Conservation (phyloP, 768 basidiomycete species). For the Boletus rufocinnamomeus region DNA sequence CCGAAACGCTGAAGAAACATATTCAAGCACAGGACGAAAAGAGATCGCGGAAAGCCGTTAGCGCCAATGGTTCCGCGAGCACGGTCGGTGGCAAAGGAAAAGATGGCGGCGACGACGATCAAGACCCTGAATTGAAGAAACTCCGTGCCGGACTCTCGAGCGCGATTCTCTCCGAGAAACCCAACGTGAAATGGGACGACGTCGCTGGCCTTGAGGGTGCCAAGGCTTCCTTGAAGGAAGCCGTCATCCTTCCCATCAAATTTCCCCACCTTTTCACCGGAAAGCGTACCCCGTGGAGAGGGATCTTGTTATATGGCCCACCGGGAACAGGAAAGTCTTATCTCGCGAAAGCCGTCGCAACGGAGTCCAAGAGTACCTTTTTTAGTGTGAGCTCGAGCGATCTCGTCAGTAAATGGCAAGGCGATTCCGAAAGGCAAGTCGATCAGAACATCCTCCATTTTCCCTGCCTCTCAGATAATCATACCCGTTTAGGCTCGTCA, state of each 20-base stretch:
- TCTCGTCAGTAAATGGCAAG: slow-evolving; percentile 99
- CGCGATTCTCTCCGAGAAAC: slow-evolving; percentile 90
- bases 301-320: slow-evolving; percentile 95
- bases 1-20: slow-evolving; percentile 90
- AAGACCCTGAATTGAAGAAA: slow-evolving; percentile 95
- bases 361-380: slow-evolving; percentile 99
- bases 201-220: slow-evolving; percentile 95
- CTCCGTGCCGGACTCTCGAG: slow-evolving; percentile 86
- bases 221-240: slow-evolving; percentile 95
- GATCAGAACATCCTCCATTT: background rate
- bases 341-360: slow-evolving; percentile 97
- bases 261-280: slow-evolving; percentile 99
- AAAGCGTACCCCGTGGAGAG: slow-evolving; percentile 96
- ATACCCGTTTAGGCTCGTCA: slow-evolving; percentile 68
- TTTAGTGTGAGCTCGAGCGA: slow-evolving; percentile 95
- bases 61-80: slow-evolving; percentile 49
- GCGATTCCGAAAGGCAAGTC: slow-evolving; percentile 90
- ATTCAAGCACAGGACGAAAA: slow-evolving; percentile 64
- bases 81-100: slow-evolving; percentile 47
- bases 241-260: slow-evolving; percentile 99
- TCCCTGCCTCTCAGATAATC: slow-evolving; percentile 2
- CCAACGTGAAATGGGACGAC: slow-evolving; percentile 98
- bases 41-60: slow-evolving; percentile 46
- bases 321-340: slow-evolving; percentile 98
- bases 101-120: slow-evolving; percentile 60